These are phyloP conservation scores for Nepenthes gracilis DNA, from an alignment of 148 eudicot species.

Conservation along the genomic window DNA sequence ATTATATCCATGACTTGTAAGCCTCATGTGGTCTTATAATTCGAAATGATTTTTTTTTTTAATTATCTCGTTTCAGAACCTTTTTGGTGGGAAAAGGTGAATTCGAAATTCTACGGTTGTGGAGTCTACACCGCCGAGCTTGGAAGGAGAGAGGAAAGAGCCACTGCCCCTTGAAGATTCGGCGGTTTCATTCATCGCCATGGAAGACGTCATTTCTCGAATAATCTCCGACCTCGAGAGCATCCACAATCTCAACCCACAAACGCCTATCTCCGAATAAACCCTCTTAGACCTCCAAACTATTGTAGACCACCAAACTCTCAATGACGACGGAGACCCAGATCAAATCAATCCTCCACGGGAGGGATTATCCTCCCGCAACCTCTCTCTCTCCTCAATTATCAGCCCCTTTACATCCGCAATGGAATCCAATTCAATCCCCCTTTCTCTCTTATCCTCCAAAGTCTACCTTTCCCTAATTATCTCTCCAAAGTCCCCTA, in stretches of 20 bases:
- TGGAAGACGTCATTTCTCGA: slow-evolving; percentile 37
- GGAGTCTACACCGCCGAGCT: too few species aligned
- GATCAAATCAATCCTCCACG: slow-evolving; percentile 27
- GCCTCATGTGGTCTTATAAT: too few species aligned
- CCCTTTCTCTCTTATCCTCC: slow-evolving; percentile 43
- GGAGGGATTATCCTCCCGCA: slow-evolving; percentile 33
- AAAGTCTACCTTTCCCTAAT: slow-evolving; percentile 55
- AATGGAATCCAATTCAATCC: slow-evolving; percentile 44
- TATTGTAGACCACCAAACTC: slow-evolving; percentile 28
- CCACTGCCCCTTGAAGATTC: too few species aligned
- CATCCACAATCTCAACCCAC: slow-evolving; percentile 19
- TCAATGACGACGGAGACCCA: slow-evolving; percentile 13
- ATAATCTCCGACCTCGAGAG: slow-evolving; percentile 30
- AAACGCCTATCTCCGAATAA: slow-evolving; percentile 31
- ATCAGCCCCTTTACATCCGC: slow-evolving; percentile 37
- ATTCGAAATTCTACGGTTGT: too few species aligned
- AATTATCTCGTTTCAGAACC: too few species aligned
- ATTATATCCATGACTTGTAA: too few species aligned
- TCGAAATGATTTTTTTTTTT: too few species aligned
- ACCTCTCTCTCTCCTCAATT: slow-evolving; percentile 32
- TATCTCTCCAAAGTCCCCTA: slow-evolving; percentile 55
- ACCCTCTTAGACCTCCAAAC: slow-evolving; percentile 47
- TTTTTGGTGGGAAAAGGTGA: too few species aligned
- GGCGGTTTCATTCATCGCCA: too few species aligned
- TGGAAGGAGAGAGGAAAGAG: too few species aligned